phyloP scores from a whole-genome alignment of 2,329 filamentous ascomycete genomes.

The Aspergillus sp. region DNA sequence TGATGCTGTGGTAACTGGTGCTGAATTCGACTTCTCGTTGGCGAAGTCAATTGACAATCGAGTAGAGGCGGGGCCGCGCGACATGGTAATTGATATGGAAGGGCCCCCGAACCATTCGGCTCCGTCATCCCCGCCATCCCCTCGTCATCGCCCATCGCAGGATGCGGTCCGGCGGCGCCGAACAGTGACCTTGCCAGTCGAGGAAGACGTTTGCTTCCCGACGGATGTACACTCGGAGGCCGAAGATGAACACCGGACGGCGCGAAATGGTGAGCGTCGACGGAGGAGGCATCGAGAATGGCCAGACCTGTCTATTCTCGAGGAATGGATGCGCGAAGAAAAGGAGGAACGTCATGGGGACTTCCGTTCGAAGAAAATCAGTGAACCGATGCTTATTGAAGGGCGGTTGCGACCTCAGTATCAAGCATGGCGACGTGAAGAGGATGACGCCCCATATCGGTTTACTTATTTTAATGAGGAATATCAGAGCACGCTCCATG shows the following conservation, averaged over 20 bases:
- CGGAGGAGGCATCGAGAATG: slow-evolving; percentile 65
- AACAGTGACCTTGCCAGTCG: slow-evolving; percentile 57
- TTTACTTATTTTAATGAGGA: slow-evolving; percentile 99
- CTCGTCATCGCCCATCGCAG: slow-evolving; percentile 29
- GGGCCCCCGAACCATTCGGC: slow-evolving; percentile 14
- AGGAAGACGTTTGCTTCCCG: slow-evolving; percentile 91
- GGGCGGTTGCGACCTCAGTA: slow-evolving; percentile 77
- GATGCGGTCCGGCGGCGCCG: slow-evolving; percentile 44
- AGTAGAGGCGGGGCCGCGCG: slow-evolving; percentile 27
- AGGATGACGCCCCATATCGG: slow-evolving; percentile 84
- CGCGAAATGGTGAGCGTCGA: slow-evolving; percentile 40
- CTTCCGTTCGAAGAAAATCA: slow-evolving; percentile 81
- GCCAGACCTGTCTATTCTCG: slow-evolving; percentile 77
- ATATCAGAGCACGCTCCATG: slow-evolving; percentile 91
- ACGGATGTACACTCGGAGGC: slow-evolving; percentile 73
- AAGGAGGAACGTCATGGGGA: slow-evolving; percentile 81
- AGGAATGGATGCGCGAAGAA: slow-evolving; percentile 85
- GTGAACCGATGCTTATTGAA: slow-evolving; percentile 85
- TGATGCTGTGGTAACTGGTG: slow-evolving; percentile 45
- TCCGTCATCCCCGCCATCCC: slow-evolving; percentile 36
- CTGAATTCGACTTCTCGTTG: slow-evolving; percentile 35
- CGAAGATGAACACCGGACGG: slow-evolving; percentile 51
- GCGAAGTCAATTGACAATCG: slow-evolving; percentile 31
- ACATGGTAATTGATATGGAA: slow-evolving; percentile 43
- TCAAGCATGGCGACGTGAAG: slow-evolving; percentile 74